Base-by-base conservation (phyloP, 1,284 basidiomycete species). In the Termitomyces sp. region DNA sequence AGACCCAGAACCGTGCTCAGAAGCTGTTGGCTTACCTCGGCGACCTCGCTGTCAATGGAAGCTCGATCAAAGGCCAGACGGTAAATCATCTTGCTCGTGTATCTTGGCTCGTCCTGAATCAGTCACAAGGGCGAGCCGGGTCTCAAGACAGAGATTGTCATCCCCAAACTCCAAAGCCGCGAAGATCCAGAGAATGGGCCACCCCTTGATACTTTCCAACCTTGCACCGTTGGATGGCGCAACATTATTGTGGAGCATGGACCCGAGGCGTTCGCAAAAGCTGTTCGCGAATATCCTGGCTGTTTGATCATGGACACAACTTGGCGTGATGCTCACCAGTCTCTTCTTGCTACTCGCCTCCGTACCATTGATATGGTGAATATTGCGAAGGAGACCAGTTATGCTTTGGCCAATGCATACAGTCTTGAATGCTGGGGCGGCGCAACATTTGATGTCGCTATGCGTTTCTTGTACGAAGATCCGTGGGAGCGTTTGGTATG, bases 401-500 rank as follows among this genome's bases (percentile, higher is more conserved):
- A 92, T 70, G 96, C 95, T 7, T 79, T 99, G 50, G 84, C 92
- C 47, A 99, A 98, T 66, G 92, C 97, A 18, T 99, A 94, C 78
- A 91, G 91, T 67, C 74, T 99, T 60, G 97, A 99, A 71, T 98
- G 96, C 80, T 99, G 97, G 97, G 97, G 97, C 67, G 97, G 97
- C 60, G 97, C 97, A 44, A 99, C 97, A 4, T 99, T 99, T 67
- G 97, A 99, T 71, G 97, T 99, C 46, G 91, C 97, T 31, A 98
- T 99, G 96, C 88, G 96, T 53, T 99, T 99, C 89, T 76, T 99
- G 68, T 98, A 99, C 71, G 97, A 99, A 72, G 97, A 99, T 74
- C 97, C 97, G 64, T 99, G 97, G 97, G 96, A 98, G 71, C 85
- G 97, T 64, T 76, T 99, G 75, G 89, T 91, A 59, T 44, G 83